These are phyloP conservation scores for Sordaria brevicollis DNA, from an alignment of 495 filamentous ascomycete species.

Conservation along the genomic window DNA sequence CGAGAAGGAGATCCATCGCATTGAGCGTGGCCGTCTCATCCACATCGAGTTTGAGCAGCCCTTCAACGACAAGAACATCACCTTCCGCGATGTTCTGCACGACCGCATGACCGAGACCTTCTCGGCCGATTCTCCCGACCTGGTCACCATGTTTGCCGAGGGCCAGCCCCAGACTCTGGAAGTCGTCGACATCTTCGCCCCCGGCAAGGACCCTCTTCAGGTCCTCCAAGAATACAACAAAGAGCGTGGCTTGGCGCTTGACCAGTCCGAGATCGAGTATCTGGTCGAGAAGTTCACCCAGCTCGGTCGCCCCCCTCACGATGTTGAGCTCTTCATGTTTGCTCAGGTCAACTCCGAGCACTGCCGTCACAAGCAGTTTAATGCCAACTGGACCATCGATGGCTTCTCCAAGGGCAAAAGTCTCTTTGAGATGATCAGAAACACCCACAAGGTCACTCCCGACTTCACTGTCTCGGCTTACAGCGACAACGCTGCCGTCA, in stretches of 20 bases:
- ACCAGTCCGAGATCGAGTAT: conserved; percentile 87
- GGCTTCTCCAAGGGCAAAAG: conserved; percentile 64
- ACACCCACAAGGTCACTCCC: conserved; percentile 74
- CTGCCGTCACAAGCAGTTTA: conserved; percentile 75
- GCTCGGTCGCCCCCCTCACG: conserved; percentile 65
- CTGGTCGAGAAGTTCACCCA: conserved; percentile 73
- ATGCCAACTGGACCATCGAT: conserved; percentile 96
- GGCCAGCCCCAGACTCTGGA: conserved; percentile 58
- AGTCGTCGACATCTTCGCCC: conserved; percentile 58
- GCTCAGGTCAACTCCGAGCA: conserved; percentile 90
- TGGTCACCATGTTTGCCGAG: conserved; percentile 69
- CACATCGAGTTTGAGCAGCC: conserved; percentile 48
- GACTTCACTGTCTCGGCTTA: conserved; percentile 84
- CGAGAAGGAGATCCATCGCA: conserved; percentile 58
- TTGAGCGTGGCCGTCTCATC: conserved; percentile 76
- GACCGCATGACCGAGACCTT: conserved; percentile 92
- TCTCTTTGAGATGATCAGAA: conserved; percentile 90
- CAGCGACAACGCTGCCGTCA: conserved; percentile 91
- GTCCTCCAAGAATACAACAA: conserved; percentile 75
- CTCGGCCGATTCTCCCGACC: conserved; percentile 50
- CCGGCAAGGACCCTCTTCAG: conserved; percentile 50
- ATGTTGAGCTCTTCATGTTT: conserved; percentile 98
- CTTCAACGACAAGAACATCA: conserved; percentile 37
- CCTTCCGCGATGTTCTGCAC: conserved; percentile 62
- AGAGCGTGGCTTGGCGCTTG: conserved; percentile 71